Base-by-base conservation (phyloP, 352 stramenopile species). In the Phytopythium ostracodes region DNA sequence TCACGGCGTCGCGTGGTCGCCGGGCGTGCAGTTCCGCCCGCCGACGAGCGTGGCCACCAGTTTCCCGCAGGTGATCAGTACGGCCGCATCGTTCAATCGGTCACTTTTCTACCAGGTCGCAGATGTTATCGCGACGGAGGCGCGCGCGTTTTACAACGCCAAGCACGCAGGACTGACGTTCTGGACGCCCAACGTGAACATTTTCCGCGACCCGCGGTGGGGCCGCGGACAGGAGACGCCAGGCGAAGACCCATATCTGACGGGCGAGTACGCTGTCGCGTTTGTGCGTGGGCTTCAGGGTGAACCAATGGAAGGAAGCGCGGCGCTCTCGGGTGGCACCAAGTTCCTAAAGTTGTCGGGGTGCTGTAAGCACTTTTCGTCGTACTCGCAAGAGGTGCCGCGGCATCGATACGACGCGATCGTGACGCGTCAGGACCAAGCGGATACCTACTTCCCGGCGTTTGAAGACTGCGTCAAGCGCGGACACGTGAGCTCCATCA, bases 111-210 rank as follows among this genome's bases (percentile, higher is more conserved):
- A 82, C 44, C 58, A 64, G 17, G 71, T 97, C n/a, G 94, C 78
- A 25, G 62, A 68, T 40, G 90, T 67, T 4, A 96, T 98, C 58
- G 77, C 76, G n/a, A 92, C 71, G 0, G 90, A 98, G 75, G 84
- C 81, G 2, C 64, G 67, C 33, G 87, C 83, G 0, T 92, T 97
- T 35, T 91, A 92, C 64, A 96, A 96, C 56, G 67, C 59, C 8
- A 82, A 73, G 33, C 73, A 87, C 47, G 71, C 77, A 25, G 91
- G 91, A n/a, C 57, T 98, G 40, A 97, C 87, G 14, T 97, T 86
- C 66, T 98, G 87, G 83, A 89, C 83, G n/a, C 94, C 94, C 25
- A 98, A 97, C 50, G 85, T 98, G 33, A 98, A 98, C 77, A 92
- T 98, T 52, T 91, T 89, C 56, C 79, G 92, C 22, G 92, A 98